These are phyloP conservation scores for Volutella citrinella DNA, from an alignment of 2,329 filamentous ascomycete species.

Conservation along the genomic window DNA sequence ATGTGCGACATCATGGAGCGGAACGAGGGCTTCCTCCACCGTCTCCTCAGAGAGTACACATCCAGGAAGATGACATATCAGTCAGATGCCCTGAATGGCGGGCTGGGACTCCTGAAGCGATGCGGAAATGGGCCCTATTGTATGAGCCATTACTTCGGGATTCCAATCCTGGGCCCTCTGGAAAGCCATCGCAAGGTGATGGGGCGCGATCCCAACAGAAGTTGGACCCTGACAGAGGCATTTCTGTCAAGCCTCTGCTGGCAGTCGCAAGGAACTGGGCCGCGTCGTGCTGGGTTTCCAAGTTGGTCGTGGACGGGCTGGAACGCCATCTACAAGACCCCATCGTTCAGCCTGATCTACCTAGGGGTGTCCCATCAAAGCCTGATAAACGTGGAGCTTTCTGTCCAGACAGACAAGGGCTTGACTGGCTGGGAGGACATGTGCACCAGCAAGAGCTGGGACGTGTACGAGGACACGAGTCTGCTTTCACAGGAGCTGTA, in stretches of 20 bases:
- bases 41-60: constrained; percentile 2
- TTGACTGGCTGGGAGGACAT: constrained; percentile 5
- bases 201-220: constrained; percentile 4
- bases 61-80: constrained; percentile 4
- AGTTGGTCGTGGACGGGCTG: constrained; percentile 13
- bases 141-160: constrained; percentile 11
- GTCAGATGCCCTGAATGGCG: constrained; percentile 7
- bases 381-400: background rate
- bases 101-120: constrained; percentile 8
- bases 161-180: constrained; percentile 7
- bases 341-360: background rate
- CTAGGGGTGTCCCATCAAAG: background rate
- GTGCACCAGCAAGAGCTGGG: constrained; percentile 7
- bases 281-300: constrained; percentile 3
- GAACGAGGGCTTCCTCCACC: constrained; percentile 6
- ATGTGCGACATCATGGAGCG: constrained; percentile 8
- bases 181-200: constrained; percentile 5
- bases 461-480: constrained; percentile 2
- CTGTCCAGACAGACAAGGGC: background rate
- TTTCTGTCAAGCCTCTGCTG: constrained; percentile 8
- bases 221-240: constrained; percentile 7
- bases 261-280: constrained; percentile 1
- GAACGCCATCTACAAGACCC: constrained; percentile 4
- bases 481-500: constrained; percentile 6
- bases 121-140: constrained; percentile 8